A percentile compares a stretch with the other conserved stretches of the same genome.
Conservation (phyloP, 2,329 filamentous ascomycete species). For the Sarocladium brachiariae region DNA sequence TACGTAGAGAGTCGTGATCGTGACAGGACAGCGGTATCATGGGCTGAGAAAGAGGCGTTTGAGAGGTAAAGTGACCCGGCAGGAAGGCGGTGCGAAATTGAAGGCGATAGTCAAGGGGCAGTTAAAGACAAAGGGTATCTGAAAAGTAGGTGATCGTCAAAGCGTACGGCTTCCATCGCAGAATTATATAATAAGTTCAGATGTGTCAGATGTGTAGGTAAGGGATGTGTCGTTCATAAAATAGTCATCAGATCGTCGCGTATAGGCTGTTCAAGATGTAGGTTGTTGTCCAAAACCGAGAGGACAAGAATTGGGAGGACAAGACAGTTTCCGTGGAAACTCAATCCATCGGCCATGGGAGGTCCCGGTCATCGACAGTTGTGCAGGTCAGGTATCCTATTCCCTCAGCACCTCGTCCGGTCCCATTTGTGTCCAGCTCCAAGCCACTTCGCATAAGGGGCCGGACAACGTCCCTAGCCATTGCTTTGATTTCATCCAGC, state of each 20-base stretch:
- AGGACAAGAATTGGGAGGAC: too few relatives aligned
- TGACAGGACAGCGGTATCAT: too few relatives aligned
- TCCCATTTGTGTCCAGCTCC: conserved; percentile 61
- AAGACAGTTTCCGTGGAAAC: too few relatives aligned
- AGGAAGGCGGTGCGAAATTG: too few relatives aligned
- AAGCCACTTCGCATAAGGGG: conserved; percentile 81
- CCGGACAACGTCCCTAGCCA: conserved; percentile 75
- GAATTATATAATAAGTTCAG: conserved; percentile 5
- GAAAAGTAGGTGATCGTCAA: neutral
- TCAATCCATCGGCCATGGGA: conserved; percentile 40
- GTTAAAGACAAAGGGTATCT: conserved; percentile 9
- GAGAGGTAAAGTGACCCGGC: too few relatives aligned
- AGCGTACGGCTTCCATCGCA: neutral
- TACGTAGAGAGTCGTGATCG: neutral
- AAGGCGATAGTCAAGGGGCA: too few relatives aligned
- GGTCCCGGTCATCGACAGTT: conserved; percentile 38
- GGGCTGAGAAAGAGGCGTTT: too few relatives aligned
- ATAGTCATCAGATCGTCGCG: neutral
- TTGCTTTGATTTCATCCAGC: conserved; percentile 79
- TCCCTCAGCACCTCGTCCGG: conserved; percentile 32
- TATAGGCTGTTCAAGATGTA: too few relatives aligned
- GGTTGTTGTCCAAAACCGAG: too few relatives aligned
- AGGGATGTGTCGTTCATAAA: neutral
- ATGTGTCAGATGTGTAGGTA: neutral
- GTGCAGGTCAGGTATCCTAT: conserved; percentile 47